Evolutionary conservation across 768 basidiomycete genomes (phyloP).

Genomic region (Tephrocybe sp.): DNA sequence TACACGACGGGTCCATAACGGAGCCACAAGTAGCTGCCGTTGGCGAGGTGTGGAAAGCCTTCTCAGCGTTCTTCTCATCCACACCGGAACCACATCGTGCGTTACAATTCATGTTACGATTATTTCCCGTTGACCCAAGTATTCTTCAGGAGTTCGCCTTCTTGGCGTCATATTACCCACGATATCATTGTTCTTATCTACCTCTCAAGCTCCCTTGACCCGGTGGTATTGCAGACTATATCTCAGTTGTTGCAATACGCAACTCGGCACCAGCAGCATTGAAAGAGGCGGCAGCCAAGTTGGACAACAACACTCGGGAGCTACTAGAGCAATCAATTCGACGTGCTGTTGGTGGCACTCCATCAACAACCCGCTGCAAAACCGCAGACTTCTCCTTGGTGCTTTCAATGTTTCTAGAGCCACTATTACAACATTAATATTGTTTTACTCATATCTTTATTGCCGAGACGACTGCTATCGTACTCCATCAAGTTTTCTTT

Average conservation of each 20-base stretch:
- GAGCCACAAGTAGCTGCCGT: constrained; percentile 61
- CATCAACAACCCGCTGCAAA: constrained; percentile 38
- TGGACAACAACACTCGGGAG: constrained; percentile 57
- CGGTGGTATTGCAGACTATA: constrained; percentile 56
- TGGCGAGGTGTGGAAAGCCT: constrained; percentile 80
- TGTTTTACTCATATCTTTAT: background rate
- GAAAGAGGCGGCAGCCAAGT: constrained; percentile 75
- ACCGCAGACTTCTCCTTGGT: constrained; percentile 76
- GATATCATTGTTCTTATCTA: constrained; percentile 65
- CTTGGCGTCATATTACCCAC: constrained; percentile 76
- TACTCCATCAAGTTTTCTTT: constrained; percentile 14
- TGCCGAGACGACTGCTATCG: background rate
- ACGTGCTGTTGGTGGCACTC: constrained; percentile 58
- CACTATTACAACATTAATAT: no score
- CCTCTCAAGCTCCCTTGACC: constrained; percentile 39
- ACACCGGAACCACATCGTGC: constrained; percentile 61
- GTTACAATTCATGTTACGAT: constrained; percentile 21
- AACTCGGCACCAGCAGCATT: constrained; percentile 69
- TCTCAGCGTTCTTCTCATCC: constrained; percentile 59
- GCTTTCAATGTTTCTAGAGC: constrained; percentile 52
- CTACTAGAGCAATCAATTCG: constrained; percentile 76
- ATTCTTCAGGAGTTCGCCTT: constrained; percentile 52
- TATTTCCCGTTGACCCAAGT: background rate
- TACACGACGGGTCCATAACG: constrained; percentile 54
- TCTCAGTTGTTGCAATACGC: constrained; percentile 72